Evolutionary conservation across 2,329 filamentous ascomycete species (phyloP).

Genomic region (Fusarium haematococcum): DNA sequence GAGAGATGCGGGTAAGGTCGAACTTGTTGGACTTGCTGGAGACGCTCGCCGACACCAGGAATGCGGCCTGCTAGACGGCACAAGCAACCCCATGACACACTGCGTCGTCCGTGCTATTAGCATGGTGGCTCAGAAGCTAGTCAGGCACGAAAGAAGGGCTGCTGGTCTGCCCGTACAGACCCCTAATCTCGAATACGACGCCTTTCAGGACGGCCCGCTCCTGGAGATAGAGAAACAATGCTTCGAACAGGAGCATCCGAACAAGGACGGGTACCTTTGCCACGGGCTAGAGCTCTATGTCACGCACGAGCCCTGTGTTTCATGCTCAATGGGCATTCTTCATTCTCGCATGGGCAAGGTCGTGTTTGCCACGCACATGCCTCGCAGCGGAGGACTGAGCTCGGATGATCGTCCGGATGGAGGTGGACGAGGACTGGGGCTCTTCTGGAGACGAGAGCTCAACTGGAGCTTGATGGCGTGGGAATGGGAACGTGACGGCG

Average conservation of each 20-base stretch:
- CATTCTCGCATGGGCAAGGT: slow-evolving; percentile 92
- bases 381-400: slow-evolving; percentile 82
- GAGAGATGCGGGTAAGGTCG: slow-evolving; percentile 61
- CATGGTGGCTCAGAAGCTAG: slow-evolving; percentile 80
- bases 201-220: slow-evolving; percentile 76
- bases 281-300: slow-evolving; percentile 93
- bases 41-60: slow-evolving; percentile 78
- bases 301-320: slow-evolving; percentile 95
- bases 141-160: slow-evolving; percentile 64
- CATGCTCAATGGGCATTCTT: slow-evolving; percentile 96
- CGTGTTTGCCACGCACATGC: slow-evolving; percentile 84
- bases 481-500: slow-evolving; percentile 72
- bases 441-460: slow-evolving; percentile 80
- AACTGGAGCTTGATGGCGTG: slow-evolving; percentile 89
- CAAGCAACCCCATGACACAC: slow-evolving; percentile 82
- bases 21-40: slow-evolving; percentile 78
- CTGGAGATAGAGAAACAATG: slow-evolving; percentile 73
- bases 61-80: slow-evolving; percentile 56
- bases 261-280: slow-evolving; percentile 88
- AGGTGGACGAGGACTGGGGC: slow-evolving; percentile 71
- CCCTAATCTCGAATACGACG: slow-evolving; percentile 66
- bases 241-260: slow-evolving; percentile 73
- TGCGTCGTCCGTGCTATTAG: slow-evolving; percentile 83
- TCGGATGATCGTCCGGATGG: slow-evolving; percentile 75
- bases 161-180: slow-evolving; percentile 49